Base-by-base conservation (phyloP, 352 stramenopile species). In the Globisporangium abappressorium region DNA sequence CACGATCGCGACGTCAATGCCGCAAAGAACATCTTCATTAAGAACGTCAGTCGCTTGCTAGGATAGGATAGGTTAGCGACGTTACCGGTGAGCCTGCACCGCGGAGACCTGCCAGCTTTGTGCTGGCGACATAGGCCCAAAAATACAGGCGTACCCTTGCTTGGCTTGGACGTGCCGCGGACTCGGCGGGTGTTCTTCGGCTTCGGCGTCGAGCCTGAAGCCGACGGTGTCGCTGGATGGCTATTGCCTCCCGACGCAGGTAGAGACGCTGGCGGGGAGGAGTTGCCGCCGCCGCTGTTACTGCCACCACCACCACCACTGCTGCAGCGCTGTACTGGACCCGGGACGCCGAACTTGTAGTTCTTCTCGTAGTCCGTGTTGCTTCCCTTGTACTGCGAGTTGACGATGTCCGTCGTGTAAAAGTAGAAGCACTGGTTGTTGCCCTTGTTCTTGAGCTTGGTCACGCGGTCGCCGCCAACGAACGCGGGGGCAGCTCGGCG, bases 391-490 rank as follows among this genome's bases (percentile, higher is more conserved):
- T 81, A 74, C 47, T 72, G 60, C 47, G 73, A 67, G 22, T 72
- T 77, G 34, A 74, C 75, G 9, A 89, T 72, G 47, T 78, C 80
- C 30, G 78, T 85, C 7, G 79, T 80, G 68, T 83, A 75, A 57
- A 83, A 89, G 74, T 87, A 89, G 59, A 81, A 89, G 55, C 81
- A 89, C 73, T 84, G 28, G 36, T 81, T 61, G 41, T 55, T 68
- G 22, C 64, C 61, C 57, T 82, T 69, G 62, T 75, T 65, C 12
- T 81, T 69, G 38, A 85, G 75, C 57, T 73, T 73, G 6, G 79
- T 85, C 61, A 87, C 79, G 26, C 79, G 79, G 64, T 89, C 81
- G 8, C 79, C 79, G 5, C 81, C 81, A 34, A 81, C 68, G 53
- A 87, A 89, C n/a, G n/a, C n/a, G 1, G 74, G 79, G 79, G 24